Base-by-base conservation (phyloP, 371 early-diverging fungal genomes). In the Mucor velutinosus region DNA sequence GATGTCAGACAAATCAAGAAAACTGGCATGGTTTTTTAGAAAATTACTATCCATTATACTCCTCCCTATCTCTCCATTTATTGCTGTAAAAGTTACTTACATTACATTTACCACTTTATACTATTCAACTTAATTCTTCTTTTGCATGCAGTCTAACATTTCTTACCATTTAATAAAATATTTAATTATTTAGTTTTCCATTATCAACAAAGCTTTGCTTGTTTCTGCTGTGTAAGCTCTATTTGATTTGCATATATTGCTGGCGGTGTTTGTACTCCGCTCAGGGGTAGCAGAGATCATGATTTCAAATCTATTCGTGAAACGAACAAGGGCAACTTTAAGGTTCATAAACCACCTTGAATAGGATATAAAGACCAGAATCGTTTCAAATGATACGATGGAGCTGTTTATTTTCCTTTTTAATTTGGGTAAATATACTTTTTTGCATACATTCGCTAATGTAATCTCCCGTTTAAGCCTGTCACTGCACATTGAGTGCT, bases 1-100 rank as follows among this genome's bases (percentile, higher is more conserved):
- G 69, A 69, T 35, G 64, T 69, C 43, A 64, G 30, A 23, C 39
- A 64, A 7, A 19, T 55, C 33, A 69, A 69, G 55, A 64, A 51
- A 19, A 23, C 32, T 6, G 69, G 65, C n/a, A 29, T 59, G 8
- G 60, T 64, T 15, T 59, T 64, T 12, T 69, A 59, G n/a, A 39
- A 21, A 43, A 21, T 35, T 35, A 51, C 23, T 3, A 25, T 37
- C 7, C 10, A 27, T 15, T 29, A 23, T n/a, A 14, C 37, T 19
- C 21, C 19, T 32, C 57, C 57, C 57, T 32, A 56, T 30, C 32
- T 58, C 58, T 19, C 10, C 32, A 58, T 37, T 21, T 37, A 56
- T 30, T 56, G n/a, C 56, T 56, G 51, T 21, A 51, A 30, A 32
- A 32, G 19, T 30, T 17, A 56, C 56, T 56, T 56, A 32, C 56